A percentile compares a stretch with the other conserved stretches of the same genome.
These are phyloP conservation scores for Suillus bovinus DNA, from an alignment of 768 basidiomycete species.

Conservation along the genomic window DNA sequence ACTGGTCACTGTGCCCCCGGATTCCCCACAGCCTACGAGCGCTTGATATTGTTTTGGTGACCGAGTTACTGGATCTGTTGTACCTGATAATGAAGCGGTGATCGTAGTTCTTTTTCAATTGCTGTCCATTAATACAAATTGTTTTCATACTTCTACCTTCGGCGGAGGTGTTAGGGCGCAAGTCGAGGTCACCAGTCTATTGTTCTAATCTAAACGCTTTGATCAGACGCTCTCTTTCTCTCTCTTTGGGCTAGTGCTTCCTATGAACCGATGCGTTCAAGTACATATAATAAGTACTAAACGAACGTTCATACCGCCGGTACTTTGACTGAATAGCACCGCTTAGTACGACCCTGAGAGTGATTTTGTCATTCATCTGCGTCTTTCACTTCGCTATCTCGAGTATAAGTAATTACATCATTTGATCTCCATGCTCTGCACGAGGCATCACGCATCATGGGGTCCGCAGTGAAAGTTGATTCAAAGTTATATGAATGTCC, in stretches of 20 bases:
- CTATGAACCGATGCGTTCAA: background rate
- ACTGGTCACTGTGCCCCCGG: background rate
- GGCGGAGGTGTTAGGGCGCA: too few species aligned
- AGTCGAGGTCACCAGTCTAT: background rate
- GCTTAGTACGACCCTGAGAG: background rate
- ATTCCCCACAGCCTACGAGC: background rate
- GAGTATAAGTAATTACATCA: background rate
- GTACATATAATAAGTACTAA: too few species aligned
- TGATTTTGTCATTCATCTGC: background rate
- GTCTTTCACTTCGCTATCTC: background rate
- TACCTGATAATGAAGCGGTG: background rate
- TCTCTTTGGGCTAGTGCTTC: background rate
- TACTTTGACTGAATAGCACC: background rate
- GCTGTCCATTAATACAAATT: too few species aligned
- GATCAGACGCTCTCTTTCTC: background rate
- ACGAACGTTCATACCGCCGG: background rate
- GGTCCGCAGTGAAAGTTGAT: background rate
- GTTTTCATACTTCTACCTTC: background rate
- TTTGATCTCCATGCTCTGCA: background rate
- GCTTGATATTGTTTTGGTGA: background rate
- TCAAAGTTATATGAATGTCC: background rate
- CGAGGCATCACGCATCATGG: background rate
- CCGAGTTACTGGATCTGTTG: background rate
- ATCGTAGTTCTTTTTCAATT: background rate
- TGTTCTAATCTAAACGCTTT: background rate